Evolutionary conservation across 345 rosid genomes (phyloP), one percentile per base, ranked within the genome.

Genomic region (Stellera chamaejasme): DNA sequence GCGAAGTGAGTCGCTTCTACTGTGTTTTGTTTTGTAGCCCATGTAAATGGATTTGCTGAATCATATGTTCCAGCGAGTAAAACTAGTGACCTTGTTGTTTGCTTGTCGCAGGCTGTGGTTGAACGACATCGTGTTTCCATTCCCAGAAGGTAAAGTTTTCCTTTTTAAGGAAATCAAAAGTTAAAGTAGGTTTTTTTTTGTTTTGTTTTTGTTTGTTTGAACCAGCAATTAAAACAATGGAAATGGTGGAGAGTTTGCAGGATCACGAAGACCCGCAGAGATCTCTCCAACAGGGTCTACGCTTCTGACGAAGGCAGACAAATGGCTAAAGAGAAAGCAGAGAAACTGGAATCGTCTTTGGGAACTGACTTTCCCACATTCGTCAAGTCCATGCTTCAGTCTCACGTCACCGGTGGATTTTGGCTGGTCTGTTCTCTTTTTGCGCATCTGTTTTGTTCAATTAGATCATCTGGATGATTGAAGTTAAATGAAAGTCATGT

Each of bases 321-420:
- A 3, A 59, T 69, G n/a, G 84, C 91, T 27, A 27, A 68, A 39
- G 80, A 77, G 55, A 84, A 70, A 74, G 97, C 91, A 15, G 83
- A 83, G 64, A 62, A 78, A 50, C 43, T 87, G 56, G 78, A 81
- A 59, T 68, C 75, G 51, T 56, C 60, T 59, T 65, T 90, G 43
- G 83, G 56, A n/a, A 10, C 70, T 48, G 64, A 72, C 13, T 68
- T 54, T 60, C 96, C 96, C 6, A 69, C 57, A 64, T 81, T 87
- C 56, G 63, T 77, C 7, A 87, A 78, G 66, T 63, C 89, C n/a
- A 90, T 90, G 97, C 83, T 87, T 61, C 91, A 73, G 15, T 87
- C 94, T 3, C 96, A 90, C 62, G 94, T 90, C 43, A 75, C 89
- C 13, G 96, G 94, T 66, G 87, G 96, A 62, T 90, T 87, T 79